Evolutionary conservation across 2,329 filamentous ascomycete genomes (phyloP).

Genomic region (Aspergillus intermedius): DNA sequence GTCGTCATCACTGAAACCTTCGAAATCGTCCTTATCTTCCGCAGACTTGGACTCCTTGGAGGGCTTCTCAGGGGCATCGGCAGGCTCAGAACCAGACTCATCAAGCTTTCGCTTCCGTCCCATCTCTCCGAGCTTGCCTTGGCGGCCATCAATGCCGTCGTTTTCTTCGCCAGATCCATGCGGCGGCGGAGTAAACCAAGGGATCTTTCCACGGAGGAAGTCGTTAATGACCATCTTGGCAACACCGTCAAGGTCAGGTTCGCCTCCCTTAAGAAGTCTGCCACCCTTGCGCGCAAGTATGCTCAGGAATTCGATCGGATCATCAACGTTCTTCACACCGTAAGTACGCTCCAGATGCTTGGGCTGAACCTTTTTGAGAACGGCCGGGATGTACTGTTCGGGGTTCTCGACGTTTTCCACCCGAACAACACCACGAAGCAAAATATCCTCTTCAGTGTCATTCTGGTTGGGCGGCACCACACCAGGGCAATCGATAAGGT

Average conservation of each 20-base stretch:
- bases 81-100: constrained; percentile 37
- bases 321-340: constrained; percentile 70
- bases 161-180: constrained; percentile 46
- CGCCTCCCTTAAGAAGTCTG: constrained; percentile 80
- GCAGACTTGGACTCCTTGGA: constrained; percentile 30
- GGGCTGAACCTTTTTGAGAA: constrained; percentile 72
- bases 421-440: constrained; percentile 83
- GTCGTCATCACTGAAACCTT: constrained; percentile 35
- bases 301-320: constrained; percentile 77
- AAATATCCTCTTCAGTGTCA: constrained; percentile 79
- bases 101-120: constrained; percentile 67
- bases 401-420: constrained; percentile 96
- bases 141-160: constrained; percentile 58
- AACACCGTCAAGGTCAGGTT: constrained; percentile 88
- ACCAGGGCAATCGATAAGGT: constrained; percentile 93
- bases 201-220: constrained; percentile 89
- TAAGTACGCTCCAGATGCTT: constrained; percentile 92
- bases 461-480: constrained; percentile 83
- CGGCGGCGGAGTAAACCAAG: constrained; percentile 88
- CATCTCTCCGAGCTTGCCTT: constrained; percentile 81
- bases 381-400: constrained; percentile 85
- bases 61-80: constrained; percentile 20
- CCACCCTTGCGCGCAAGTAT: constrained; percentile 80
- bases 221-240: constrained; percentile 97
- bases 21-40: constrained; percentile 27